phyloP scores from a whole-genome alignment of 2,329 filamentous ascomycete species.

The Clarireedia hainanense region DNA sequence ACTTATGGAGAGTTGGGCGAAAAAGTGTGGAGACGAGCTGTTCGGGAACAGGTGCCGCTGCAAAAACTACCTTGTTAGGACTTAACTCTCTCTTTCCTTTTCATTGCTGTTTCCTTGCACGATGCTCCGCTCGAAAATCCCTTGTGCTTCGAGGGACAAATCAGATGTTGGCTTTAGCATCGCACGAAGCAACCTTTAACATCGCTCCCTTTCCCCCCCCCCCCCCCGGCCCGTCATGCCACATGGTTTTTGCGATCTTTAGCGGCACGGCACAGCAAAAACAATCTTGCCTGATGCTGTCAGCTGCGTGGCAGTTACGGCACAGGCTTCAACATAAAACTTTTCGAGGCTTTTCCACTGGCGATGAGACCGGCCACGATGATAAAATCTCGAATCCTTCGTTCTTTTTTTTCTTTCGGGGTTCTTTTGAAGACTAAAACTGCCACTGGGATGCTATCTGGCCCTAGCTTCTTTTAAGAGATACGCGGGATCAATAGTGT shows the following conservation, averaged over 20 bases:
- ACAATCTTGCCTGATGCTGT: conserved; percentile 10
- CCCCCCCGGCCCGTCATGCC: conserved; percentile 4
- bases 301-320: conserved; percentile 9
- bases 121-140: background rate
- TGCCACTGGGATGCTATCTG: background rate
- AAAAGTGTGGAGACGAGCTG: conserved; percentile 1
- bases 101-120: background rate
- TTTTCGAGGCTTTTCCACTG: background rate
- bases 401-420: background rate
- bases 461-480: background rate
- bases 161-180: background rate
- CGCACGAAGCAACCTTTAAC: background rate
- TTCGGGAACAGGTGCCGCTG: background rate
- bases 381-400: conserved; percentile 2
- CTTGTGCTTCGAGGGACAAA: background rate
- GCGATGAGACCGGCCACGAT: conserved; percentile 1
- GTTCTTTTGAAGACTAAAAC: background rate
- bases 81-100: background rate
- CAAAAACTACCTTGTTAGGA: background rate
- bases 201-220: background rate
- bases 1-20: background rate
- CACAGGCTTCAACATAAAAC: background rate
- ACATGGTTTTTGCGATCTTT: conserved; percentile 8
- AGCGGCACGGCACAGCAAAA: conserved; percentile 10
- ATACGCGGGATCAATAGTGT: conserved; percentile 1